Evolutionary conservation across 441 rosid species (phyloP), one percentile per base, ranked within the genome.

Genomic region (Corymbia citriodora): DNA sequence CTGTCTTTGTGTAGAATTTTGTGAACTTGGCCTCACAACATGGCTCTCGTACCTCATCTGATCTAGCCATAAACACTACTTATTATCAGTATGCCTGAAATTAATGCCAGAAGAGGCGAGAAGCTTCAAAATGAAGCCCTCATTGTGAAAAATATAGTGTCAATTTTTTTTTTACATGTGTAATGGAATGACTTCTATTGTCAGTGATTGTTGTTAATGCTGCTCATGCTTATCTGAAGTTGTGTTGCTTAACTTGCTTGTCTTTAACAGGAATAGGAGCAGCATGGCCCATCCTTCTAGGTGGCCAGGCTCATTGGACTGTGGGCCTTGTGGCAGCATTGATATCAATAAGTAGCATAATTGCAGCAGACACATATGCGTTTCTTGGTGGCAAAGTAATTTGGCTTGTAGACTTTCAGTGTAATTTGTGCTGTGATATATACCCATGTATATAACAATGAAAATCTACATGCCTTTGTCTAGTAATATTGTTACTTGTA

Each of bases 311-410:
- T 93, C 99, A 97, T 90, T 98, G 99, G 99, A 97, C 99, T 7
- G 98, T 98, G 50, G 99, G 99, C 91, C 99, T 98, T 89, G 99
- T 96, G 89, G 99, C 99, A 40, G 96, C 99, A 31, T 94, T 98
- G 94, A 94, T 95, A 83, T 95, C 99, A 52, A 36, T 97, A 79
- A 96, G 99, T 93, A 93, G 98, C 94, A 95, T 98, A 88, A 96
- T 98, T 92, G 98, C 99, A 25, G 96, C 99, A 16, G 99, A 98
- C 93, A 96, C 99, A 49, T 98, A 90, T 94, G 99, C 99, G 61
- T 98, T 97, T 92, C 89, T 97, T 57, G 99, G 98, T 90, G 99
- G 99, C 95, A 98, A 97, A 99, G 99, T 98, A 92, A 89, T 91
- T 92, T 68, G n/a, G 65, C 91, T 91, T 89, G 79, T 50, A 31